These are phyloP conservation scores for Coemansia sp. DNA, from an alignment of 192 early-diverging fungal genomes.

Conservation along the genomic window DNA sequence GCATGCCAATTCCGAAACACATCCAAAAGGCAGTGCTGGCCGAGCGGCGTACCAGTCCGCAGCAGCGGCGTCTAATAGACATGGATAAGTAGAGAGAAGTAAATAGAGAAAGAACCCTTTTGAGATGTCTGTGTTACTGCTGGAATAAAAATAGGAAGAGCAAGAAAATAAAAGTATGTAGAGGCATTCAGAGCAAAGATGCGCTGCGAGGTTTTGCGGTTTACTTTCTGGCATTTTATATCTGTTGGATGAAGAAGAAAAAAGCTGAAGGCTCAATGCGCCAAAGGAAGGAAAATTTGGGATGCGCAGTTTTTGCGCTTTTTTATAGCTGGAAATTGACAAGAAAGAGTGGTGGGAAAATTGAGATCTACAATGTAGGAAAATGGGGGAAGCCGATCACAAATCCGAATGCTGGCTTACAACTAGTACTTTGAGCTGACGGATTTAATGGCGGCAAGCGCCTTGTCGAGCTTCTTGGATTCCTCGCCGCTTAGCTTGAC, in stretches of 20 bases:
- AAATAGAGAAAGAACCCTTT: too few relatives aligned
- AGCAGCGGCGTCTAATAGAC: constrained; percentile 3
- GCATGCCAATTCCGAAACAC: background rate
- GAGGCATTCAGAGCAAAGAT: background rate
- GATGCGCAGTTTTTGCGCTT: too few relatives aligned
- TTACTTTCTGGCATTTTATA: too few relatives aligned
- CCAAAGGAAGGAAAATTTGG: too few relatives aligned
- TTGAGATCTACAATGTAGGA: background rate
- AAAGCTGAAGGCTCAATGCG: too few relatives aligned
- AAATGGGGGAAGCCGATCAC: background rate
- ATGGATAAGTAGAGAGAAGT: background rate
- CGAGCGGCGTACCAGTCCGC: background rate
- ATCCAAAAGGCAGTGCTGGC: constrained; percentile 2
- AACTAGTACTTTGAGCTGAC: constrained; percentile 57
- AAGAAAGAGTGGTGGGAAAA: too few relatives aligned
- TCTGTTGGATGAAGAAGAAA: too few relatives aligned
- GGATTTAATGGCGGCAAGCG: constrained; percentile 58
- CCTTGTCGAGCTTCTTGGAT: constrained; percentile 56
- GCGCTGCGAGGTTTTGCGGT: too few relatives aligned
- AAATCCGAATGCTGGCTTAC: background rate
- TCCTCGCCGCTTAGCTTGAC: constrained; percentile 65
- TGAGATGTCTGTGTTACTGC: background rate
- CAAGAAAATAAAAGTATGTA: background rate
- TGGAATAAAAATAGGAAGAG: background rate
- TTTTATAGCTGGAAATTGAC: background rate